Conservation (phyloP, 306 rosid species). For the Vicia faba region DNA sequence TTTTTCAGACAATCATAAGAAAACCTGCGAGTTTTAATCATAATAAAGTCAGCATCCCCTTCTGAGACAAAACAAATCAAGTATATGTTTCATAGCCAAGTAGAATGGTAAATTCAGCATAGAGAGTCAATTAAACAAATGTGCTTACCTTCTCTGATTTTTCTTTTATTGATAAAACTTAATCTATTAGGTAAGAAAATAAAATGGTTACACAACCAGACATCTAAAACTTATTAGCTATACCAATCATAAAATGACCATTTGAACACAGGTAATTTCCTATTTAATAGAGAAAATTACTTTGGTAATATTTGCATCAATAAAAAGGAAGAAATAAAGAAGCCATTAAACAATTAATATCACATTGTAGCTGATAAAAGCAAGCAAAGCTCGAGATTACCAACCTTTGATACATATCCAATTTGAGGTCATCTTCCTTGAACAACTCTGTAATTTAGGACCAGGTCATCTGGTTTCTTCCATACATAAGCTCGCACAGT, state of each 20-base stretch:
- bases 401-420: slow-evolving; percentile 43
- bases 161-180: slow-evolving; percentile 18
- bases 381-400: slow-evolving; percentile 34
- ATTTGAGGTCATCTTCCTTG: slow-evolving; percentile 72
- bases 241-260: slow-evolving; percentile 27
- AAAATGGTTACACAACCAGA: slow-evolving; percentile 6
- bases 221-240: slow-evolving; percentile 12
- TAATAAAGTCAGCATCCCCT: slow-evolving; percentile 16
- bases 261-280: slow-evolving; percentile 16
- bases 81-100: no score
- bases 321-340: neutral
- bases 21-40: slow-evolving; percentile 53
- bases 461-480: slow-evolving; percentile 91
- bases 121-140: neutral
- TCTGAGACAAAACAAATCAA: slow-evolving; percentile 29
- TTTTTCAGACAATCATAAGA: slow-evolving; percentile 45
- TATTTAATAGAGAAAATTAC: slow-evolving; percentile 4
- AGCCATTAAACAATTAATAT: slow-evolving; percentile 28
- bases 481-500: slow-evolving; percentile 91
- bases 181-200: neutral
- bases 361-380: slow-evolving; percentile 24
- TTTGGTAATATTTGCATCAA: slow-evolving; percentile 17
- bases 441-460: slow-evolving; percentile 84
- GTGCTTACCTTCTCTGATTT: neutral
- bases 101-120: no score